Conservation (phyloP, 495 filamentous ascomycete genomes). For the Tuber magnatum region DNA sequence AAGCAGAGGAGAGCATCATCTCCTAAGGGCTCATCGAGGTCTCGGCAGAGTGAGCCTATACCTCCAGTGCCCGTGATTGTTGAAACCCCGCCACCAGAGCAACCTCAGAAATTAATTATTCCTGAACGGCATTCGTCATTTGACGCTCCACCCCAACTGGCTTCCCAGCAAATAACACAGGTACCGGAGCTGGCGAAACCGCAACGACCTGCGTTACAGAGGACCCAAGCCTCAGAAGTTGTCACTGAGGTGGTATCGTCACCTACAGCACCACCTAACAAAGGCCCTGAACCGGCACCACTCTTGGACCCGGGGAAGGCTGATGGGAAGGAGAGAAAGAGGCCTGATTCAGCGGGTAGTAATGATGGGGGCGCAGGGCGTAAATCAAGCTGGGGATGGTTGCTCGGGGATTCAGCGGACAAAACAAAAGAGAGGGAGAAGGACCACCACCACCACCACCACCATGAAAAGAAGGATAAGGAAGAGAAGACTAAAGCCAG, state of each 20-base stretch:
- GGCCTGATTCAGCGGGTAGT: constrained; percentile 47
- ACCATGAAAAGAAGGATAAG: constrained; percentile 53
- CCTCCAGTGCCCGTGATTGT: constrained; percentile 59
- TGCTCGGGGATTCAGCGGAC: constrained; percentile 47
- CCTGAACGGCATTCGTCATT: constrained; percentile 42
- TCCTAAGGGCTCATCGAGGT: constrained; percentile 30
- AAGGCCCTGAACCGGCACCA: not conserved
- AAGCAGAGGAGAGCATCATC: constrained; percentile 35
- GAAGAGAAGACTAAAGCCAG: constrained; percentile 55
- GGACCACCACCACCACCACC: constrained; percentile 46
- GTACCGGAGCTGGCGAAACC: constrained; percentile 22
- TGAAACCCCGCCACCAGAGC: constrained; percentile 56
- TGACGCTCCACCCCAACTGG: constrained; percentile 36
- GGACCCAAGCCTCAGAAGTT: constrained; percentile 12
- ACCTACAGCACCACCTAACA: not conserved
- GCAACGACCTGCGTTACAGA: constrained; percentile 17
- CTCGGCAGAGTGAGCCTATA: constrained; percentile 33
- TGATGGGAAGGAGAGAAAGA: constrained; percentile 55
- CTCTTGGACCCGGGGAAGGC: constrained; percentile 10
- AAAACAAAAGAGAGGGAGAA: constrained; percentile 57
- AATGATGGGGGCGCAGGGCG: constrained; percentile 46
- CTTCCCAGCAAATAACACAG: constrained; percentile 19
- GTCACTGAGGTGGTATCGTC: constrained; percentile 10
- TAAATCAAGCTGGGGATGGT: constrained; percentile 85
- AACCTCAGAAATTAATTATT: constrained; percentile 40